Conservation (phyloP, 2,329 filamentous ascomycete species). For the Trichoderma polysporum region DNA sequence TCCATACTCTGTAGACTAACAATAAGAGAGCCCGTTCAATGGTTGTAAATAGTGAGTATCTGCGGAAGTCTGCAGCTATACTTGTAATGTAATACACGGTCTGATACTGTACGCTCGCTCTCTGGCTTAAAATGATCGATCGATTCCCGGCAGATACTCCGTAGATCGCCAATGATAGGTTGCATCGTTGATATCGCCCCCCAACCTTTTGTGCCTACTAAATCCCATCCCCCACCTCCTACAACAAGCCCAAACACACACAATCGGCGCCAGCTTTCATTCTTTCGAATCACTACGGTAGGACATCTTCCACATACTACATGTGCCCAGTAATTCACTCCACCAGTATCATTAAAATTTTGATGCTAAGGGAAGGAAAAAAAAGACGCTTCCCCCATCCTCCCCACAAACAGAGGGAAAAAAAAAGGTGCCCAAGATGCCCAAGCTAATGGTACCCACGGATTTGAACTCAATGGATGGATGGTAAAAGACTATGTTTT, state of each 20-base stretch:
- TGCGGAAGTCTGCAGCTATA: background rate
- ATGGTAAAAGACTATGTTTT: background rate
- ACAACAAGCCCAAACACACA: background rate
- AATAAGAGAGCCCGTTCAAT: background rate
- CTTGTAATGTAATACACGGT: too few relatives aligned
- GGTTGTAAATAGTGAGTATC: background rate
- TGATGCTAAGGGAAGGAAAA: background rate
- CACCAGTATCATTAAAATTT: background rate
- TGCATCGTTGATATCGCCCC: background rate
- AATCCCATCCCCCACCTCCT: background rate
- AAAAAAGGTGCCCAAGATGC: background rate
- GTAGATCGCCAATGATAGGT: background rate
- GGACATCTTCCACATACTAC: background rate
- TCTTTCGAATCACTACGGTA: background rate
- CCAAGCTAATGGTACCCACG: background rate
- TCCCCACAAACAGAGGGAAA: background rate
- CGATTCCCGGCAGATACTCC: slow-evolving; percentile 11
- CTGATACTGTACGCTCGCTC: background rate
- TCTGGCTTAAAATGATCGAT: slow-evolving; percentile 1
- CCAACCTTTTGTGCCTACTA: background rate
- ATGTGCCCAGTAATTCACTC: background rate
- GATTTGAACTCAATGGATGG: background rate
- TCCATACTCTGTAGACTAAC: background rate
- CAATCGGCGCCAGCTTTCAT: too few relatives aligned
- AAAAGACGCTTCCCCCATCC: background rate